Base-by-base conservation (phyloP, 768 basidiomycete genomes). In the Suillus occidentalis region DNA sequence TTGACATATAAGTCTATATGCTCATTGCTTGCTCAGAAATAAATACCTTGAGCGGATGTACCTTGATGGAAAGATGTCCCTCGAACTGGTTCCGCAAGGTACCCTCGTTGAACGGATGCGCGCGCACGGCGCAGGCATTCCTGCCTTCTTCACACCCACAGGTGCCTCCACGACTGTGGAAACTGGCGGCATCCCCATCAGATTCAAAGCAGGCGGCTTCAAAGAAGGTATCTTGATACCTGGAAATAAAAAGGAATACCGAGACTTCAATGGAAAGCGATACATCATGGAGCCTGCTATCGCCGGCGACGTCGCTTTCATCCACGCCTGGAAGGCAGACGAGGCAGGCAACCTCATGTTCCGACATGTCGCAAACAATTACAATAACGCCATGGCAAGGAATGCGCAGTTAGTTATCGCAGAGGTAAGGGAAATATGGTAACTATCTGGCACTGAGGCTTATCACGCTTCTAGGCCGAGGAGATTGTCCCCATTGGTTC, bases 71-170 rank as follows among this genome's bases (percentile, higher is more conserved):
- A 76, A 87, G 69, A 91, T 94, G 67, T 87, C 89, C 20, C 80
- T 94, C 20, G 93, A 94, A 72, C 86, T 94, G 18, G 90, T 92
- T 18, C 93, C 93, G 6, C 93, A 95, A 76, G 93, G 92, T 10
- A 94, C 91, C 2, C 85, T 95, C 39, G 91, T 89, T 18, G 93
- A 93, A 72, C 87, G 92, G 63, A 81, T 94, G 64, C 87, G 92
- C 36, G 90, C 92, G 4, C 89, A 90, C 63, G 91, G 91, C 10
- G 89, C 91, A 6, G 92, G 93, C 40, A 91, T 93, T 56, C 92
- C 93, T 6, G 91, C 89, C 18, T 92, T 95, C 81, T 94, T 81
- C 77, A 94, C 93, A 1, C 92, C 93, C 13, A 92, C 92, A 0
- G 93, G 93, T 40, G 90, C 90, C 2, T 83, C 83, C 12, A 94